Percentiles rank a stretch among this genome's conserved stretches.
These are phyloP conservation scores for Alternaria gaisen DNA, from an alignment of 2,329 filamentous ascomycete genomes.

Conservation along the genomic window DNA sequence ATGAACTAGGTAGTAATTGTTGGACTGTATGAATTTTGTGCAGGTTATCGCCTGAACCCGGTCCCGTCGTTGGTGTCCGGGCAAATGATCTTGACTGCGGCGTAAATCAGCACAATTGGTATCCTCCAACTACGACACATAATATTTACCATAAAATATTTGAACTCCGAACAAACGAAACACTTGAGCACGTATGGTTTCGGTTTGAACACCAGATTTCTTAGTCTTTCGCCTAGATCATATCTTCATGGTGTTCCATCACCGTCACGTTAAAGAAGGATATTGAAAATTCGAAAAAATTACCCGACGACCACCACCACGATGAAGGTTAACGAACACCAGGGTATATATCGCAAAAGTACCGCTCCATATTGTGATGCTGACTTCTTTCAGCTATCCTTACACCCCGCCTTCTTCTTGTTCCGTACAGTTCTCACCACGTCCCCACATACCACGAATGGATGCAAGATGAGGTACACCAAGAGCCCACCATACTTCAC, in stretches of 20 bases:
- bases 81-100: not conserved
- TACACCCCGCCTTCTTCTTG: slow-evolving; percentile 73
- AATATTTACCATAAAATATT: not conserved
- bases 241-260: not conserved
- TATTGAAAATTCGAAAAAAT: slow-evolving; percentile 2
- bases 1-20: not conserved
- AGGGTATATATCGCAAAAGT: slow-evolving; percentile 34
- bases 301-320: not conserved
- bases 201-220: not conserved
- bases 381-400: slow-evolving; percentile 65
- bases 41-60: not conserved
- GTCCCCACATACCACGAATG: slow-evolving; percentile 85
- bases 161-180: not conserved
- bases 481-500: slow-evolving; percentile 14
- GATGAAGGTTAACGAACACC: slow-evolving; percentile 56
- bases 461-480: slow-evolving; percentile 80
- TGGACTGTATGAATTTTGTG: not conserved
- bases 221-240: not conserved
- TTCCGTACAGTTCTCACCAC: slow-evolving; percentile 84
- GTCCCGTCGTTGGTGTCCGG: not conserved
- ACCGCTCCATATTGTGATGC: not conserved
- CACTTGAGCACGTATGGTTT: not conserved
- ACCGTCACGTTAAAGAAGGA: not conserved
- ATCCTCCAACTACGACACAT: not conserved
- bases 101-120: not conserved